These are phyloP conservation scores for Penicillium decumbens DNA, from an alignment of 2,329 filamentous ascomycete genomes.

Conservation along the genomic window DNA sequence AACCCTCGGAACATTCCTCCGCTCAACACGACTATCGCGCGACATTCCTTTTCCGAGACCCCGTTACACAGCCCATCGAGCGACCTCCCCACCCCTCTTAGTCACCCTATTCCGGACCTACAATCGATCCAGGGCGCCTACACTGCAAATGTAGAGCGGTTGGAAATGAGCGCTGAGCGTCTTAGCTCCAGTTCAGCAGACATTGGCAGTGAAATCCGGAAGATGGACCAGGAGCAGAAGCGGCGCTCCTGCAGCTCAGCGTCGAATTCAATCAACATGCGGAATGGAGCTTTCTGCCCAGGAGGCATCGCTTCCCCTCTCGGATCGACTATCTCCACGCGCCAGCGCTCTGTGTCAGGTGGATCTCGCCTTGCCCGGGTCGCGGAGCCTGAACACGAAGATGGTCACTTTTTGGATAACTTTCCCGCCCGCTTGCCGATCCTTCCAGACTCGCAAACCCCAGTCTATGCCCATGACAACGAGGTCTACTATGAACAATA, in stretches of 20 bases:
- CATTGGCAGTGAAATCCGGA: constrained; percentile 44
- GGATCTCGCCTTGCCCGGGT: constrained; percentile 38
- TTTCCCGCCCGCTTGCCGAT: constrained; percentile 6
- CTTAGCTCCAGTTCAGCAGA: constrained; percentile 45
- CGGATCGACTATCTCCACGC: constrained; percentile 42
- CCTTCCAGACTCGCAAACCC: constrained; percentile 11
- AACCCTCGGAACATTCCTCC: constrained; percentile 28
- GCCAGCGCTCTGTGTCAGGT: constrained; percentile 35
- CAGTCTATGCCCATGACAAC: constrained; percentile 9
- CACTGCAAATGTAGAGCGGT: constrained; percentile 46
- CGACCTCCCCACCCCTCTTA: constrained; percentile 42
- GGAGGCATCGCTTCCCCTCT: constrained; percentile 38
- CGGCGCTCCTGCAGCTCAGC: constrained; percentile 40
- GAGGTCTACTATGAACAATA: constrained; percentile 19
- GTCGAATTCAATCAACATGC: constrained; percentile 41
- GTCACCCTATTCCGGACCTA: constrained; percentile 48
- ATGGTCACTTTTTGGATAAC: constrained; percentile 18
- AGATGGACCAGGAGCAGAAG: constrained; percentile 45
- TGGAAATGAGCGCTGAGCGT: constrained; percentile 48
- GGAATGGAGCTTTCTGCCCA: constrained; percentile 42
- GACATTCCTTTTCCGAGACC: constrained; percentile 29
- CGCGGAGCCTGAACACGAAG: constrained; percentile 39
- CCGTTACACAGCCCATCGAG: constrained; percentile 39
- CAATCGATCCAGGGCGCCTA: constrained; percentile 50
- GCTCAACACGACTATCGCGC: constrained; percentile 25